Base-by-base conservation (phyloP, 1,284 basidiomycete species). In the Cystobasidium slooffiae region DNA sequence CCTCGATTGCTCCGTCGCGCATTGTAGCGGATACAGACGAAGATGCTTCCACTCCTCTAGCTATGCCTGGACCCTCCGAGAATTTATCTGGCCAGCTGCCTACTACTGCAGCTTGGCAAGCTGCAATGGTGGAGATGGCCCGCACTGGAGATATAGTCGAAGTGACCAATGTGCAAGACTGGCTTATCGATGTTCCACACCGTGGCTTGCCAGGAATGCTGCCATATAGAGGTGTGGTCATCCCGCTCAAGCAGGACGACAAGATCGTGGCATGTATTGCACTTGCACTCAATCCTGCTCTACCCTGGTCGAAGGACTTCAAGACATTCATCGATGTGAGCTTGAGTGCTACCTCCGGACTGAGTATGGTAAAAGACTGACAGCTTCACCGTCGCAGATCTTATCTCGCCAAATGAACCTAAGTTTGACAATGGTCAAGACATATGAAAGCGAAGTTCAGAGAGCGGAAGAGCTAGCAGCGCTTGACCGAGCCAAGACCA, bases 401-500 rank as follows among this genome's bases (percentile, higher is more conserved):
- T 63, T 82, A 0, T 75, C 80, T 0, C 75, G 80, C 0, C 81
- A 82, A 41, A 77, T 84, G 8, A 76, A 78, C 5, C 76, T 80
- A 0, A 76, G 80, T 0, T 77, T 83, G 22, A 74, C 75, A 0
- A 76, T 80, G 6, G 83, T 83, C 2, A 78, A 81, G 58, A 80
- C 81, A 0, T 77, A 82, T 41, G 83, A 84, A 75, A 77, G 79
- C 16, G 84, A 84, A 72, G 72, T 77, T 20, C 74, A 79, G 39
- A 80, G 82, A 6, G 80, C 83, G 0, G 82, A 84, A 18, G 83
- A 84, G 46, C 80, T 84, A 6, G 81, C 83, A 9, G 79, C 80
- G 1, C 78, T 85, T n/a, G 84, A 84, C 61, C 76, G 82, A 18
- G 83, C 68, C 18, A 76, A 76, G 56, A 81, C 77, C 24, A 44